Conservation (phyloP, 2,329 filamentous ascomycete genomes). For the Cytospora leucostoma region DNA sequence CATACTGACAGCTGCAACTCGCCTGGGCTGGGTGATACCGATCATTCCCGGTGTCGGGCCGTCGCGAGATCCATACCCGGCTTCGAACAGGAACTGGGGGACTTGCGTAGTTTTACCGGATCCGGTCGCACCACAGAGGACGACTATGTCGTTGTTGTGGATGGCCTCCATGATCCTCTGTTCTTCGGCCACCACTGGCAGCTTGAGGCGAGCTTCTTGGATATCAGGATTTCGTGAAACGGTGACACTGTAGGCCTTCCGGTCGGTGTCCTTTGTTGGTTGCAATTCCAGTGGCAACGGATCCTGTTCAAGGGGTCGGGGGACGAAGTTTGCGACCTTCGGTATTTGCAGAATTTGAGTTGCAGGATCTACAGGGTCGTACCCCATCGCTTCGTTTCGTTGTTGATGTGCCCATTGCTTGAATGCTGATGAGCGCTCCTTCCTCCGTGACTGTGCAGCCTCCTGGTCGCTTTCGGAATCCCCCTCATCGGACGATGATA, state of each 20-base stretch:
- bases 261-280: slow-evolving; percentile 58
- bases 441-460: slow-evolving; percentile 38
- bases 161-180: slow-evolving; percentile 98
- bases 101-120: slow-evolving; percentile 98
- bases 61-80: slow-evolving; percentile 78
- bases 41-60: slow-evolving; percentile 89
- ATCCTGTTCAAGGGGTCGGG: slow-evolving; percentile 69
- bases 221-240: slow-evolving; percentile 72
- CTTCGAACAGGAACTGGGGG: slow-evolving; percentile 93
- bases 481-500: slow-evolving; percentile 29
- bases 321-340: slow-evolving; percentile 63
- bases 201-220: slow-evolving; percentile 72
- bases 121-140: slow-evolving; percentile 92
- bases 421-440: slow-evolving; percentile 66
- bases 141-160: slow-evolving; percentile 84
- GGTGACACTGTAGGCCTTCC: slow-evolving; percentile 75
- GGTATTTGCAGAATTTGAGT: slow-evolving; percentile 53
- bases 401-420: slow-evolving; percentile 90
- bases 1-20: slow-evolving; percentile 96
- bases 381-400: slow-evolving; percentile 80
- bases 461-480: slow-evolving; percentile 32
- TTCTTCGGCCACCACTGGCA: slow-evolving; percentile 92
- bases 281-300: slow-evolving; percentile 68
- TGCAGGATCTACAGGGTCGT: slow-evolving; percentile 48
- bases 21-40: slow-evolving; percentile 88